These are phyloP conservation scores for Panicum miliaceum DNA, from an alignment of 176 grass and related monocot genomes.

Conservation along the genomic window DNA sequence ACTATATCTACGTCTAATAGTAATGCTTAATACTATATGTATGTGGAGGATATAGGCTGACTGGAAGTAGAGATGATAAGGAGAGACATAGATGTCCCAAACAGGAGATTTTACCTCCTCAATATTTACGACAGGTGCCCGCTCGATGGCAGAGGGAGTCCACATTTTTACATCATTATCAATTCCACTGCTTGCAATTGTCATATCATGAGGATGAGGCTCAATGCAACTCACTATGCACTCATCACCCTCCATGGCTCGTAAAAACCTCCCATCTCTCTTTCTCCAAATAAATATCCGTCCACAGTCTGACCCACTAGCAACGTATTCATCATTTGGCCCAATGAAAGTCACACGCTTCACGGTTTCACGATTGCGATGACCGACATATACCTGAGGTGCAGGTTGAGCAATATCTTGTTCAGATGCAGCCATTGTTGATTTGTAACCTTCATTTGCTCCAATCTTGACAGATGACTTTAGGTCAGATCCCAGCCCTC, in stretches of 20 bases:
- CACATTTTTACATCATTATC: constrained; percentile 92
- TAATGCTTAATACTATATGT: constrained; percentile 4
- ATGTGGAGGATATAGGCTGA: constrained; percentile 30
- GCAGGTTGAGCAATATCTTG: constrained; percentile 40
- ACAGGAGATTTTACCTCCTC: constrained; percentile 62
- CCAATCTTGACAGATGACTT: constrained; percentile 38
- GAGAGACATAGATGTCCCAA: neutral
- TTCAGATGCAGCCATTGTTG: constrained; percentile 26
- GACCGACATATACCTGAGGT: constrained; percentile 66
- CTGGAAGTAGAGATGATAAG: constrained; percentile 23
- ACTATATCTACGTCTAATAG: neutral
- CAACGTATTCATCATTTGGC: constrained; percentile 84
- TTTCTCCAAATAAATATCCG: constrained; percentile 92
- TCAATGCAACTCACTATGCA: constrained; percentile 89
- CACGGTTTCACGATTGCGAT: constrained; percentile 81
- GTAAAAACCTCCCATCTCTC: constrained; percentile 71
- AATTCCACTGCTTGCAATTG: constrained; percentile 80
- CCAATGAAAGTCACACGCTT: constrained; percentile 87
- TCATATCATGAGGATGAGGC: constrained; percentile 66
- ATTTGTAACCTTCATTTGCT: constrained; percentile 42
- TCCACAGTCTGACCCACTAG: constrained; percentile 90
- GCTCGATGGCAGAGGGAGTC: constrained; percentile 74
- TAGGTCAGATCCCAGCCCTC: constrained; percentile 68
- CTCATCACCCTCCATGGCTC: constrained; percentile 78
- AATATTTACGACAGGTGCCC: constrained; percentile 50